Evolutionary conservation across 2,329 filamentous ascomycete species (phyloP).

Genomic region (Pseudopyricularia cyperi): DNA sequence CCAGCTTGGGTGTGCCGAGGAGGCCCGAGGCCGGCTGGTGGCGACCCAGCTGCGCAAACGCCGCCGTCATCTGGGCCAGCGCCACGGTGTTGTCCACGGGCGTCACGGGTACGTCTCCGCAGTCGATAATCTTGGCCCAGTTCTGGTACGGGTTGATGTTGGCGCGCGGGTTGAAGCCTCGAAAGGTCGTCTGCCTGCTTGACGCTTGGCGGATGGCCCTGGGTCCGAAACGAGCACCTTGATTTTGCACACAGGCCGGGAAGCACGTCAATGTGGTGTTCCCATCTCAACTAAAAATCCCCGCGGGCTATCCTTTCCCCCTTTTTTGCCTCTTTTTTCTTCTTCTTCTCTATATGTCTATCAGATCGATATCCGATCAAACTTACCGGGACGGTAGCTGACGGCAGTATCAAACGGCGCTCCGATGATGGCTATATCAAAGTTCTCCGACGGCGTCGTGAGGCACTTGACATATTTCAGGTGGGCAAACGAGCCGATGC

Average conservation of each 20-base stretch:
- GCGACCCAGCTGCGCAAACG: constrained; percentile 54
- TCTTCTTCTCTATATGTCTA: no score
- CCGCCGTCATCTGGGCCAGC: constrained; percentile 70
- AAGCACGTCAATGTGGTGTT: no score
- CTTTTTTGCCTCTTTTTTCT: neutral
- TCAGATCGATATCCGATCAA: no score
- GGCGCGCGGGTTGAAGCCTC: constrained; percentile 73
- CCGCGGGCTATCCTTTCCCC: neutral
- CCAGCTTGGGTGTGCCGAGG: constrained; percentile 36
- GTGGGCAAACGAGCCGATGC: constrained; percentile 65
- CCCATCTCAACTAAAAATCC: neutral
- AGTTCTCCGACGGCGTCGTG: constrained; percentile 47
- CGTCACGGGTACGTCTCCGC: constrained; percentile 78
- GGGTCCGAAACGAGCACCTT: constrained; percentile 69
- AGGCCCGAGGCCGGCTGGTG: constrained; percentile 20
- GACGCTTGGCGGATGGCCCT: constrained; percentile 78
- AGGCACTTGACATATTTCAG: constrained; percentile 57
- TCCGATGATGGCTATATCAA: constrained; percentile 61
- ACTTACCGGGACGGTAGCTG: constrained; percentile 51
- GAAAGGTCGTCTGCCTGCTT: constrained; percentile 64
- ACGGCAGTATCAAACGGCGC: constrained; percentile 65
- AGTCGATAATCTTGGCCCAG: constrained; percentile 73
- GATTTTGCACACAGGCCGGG: no score
- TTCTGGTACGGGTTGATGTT: constrained; percentile 71
- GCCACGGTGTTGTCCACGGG: constrained; percentile 80